Evolutionary conservation across 495 filamentous ascomycete genomes (phyloP), one percentile per base, ranked within the genome.

Genomic region (Monascus purpureus): DNA sequence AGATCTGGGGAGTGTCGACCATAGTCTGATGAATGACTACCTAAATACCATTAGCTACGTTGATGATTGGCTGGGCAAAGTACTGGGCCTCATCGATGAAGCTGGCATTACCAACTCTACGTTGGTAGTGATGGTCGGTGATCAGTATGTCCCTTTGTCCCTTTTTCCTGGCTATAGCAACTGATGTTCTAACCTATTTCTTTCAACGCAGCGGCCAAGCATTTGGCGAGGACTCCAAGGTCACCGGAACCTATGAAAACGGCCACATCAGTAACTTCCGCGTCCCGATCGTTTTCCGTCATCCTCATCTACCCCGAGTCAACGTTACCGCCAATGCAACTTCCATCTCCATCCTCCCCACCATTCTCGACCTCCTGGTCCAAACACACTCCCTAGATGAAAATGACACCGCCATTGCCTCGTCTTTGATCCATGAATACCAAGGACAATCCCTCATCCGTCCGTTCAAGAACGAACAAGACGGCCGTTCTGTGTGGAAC

Each of bases 311-410:
- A 25, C 60, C 60, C 1, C 50, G 48, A 5, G 47, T 65, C 19
- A 42, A 61, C 28, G 40, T 66, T 9, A 37, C 44, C 7, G 53
- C 55, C 25, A 63, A 61, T 31, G 52, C 53, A 19, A 61, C 61
- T 0, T 51, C 61, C 13, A 42, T 61, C 32, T 40, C 55, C 8
- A 65, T 66, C 26, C 33, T 66, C 22, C 61, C 62, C 1, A 66
- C 61, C 12, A 55, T 66, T 22, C 50, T 66, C 5, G 62, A 66
- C 29, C 47, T 66, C 14, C 46, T 66, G n/a, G 37, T 61, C 8
- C 43, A 59, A 28, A 57, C 55, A 15, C 25, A 47, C 6, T 66
- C 62, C 0, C 44, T 66, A 9, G 41, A 54, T 27, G 40, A 43
- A n/a, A 25, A 29, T 2, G 55, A 57, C 18, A 40, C 43, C 0